Conservation (phyloP, 225 moss, liverwort and hornwort species). For the Physcomitrium patens region DNA sequence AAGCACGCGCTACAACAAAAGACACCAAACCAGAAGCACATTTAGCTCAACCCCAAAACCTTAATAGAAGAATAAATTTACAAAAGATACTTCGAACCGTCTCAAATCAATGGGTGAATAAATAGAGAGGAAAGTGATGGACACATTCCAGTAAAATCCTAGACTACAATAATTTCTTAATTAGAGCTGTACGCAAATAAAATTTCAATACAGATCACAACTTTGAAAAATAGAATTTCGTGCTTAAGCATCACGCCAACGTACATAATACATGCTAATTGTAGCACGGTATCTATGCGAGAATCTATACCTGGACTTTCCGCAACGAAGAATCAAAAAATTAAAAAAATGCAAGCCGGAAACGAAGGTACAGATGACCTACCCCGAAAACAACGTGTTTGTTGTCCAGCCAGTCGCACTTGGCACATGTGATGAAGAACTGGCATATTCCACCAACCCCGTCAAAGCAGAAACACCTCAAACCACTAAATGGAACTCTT, state of each 20-base stretch:
- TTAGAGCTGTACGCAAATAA: too few relatives aligned
- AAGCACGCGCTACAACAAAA: slow-evolving; percentile 58
- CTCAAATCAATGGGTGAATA: too few relatives aligned
- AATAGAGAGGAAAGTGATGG: too few relatives aligned
- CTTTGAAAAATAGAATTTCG: background rate
- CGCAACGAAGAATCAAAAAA: too few relatives aligned
- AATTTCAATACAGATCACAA: too few relatives aligned
- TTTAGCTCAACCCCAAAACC: background rate
- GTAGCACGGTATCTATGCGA: background rate
- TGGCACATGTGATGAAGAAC: slow-evolving; percentile 93
- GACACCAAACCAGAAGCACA: slow-evolving; percentile 2
- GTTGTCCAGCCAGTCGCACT: slow-evolving; percentile 91
- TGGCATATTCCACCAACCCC: slow-evolving; percentile 37
- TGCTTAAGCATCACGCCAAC: background rate
- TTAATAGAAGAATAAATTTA: background rate
- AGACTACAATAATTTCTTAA: too few relatives aligned
- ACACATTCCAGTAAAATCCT: too few relatives aligned
- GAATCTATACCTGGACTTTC: too few relatives aligned
- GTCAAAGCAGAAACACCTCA: background rate
- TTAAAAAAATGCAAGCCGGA: background rate
- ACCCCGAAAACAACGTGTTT: slow-evolving; percentile 91
- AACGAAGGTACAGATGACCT: slow-evolving; percentile 16
- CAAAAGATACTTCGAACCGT: background rate
- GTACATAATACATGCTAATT: background rate
- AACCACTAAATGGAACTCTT: background rate